Percentiles rank a stretch among this genome's conserved stretches.
These are phyloP conservation scores for Tetrapisispora phaffii DNA, from an alignment of 805 yeast species.

Conservation along the genomic window DNA sequence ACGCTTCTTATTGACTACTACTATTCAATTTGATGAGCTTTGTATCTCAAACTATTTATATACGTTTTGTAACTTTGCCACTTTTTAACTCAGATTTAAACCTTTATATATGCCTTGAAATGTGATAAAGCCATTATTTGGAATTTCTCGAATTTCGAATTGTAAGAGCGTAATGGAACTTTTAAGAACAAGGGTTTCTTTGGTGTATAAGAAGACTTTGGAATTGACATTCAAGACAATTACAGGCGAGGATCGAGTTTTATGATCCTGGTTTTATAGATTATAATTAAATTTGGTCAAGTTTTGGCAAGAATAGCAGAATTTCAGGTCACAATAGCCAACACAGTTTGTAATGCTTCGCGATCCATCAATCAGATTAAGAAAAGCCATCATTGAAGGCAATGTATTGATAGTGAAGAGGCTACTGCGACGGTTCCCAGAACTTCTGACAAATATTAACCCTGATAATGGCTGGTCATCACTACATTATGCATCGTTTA, in stretches of 20 bases:
- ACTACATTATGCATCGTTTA: slow-evolving; percentile 67
- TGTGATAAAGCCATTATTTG: no score
- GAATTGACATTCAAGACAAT: no score
- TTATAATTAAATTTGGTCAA: background rate
- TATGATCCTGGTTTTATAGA: no score
- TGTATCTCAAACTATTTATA: background rate
- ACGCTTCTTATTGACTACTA: no score
- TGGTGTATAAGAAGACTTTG: no score
- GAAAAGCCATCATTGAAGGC: slow-evolving; percentile 56
- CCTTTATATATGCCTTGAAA: background rate
- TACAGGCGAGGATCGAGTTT: no score
- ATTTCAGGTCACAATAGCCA: background rate
- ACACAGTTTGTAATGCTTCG: slow-evolving; percentile 14
- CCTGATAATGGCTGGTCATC: slow-evolving; percentile 73
- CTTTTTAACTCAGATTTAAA: background rate
- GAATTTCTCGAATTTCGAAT: background rate
- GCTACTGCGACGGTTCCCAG: slow-evolving; percentile 58
- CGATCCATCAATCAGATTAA: slow-evolving; percentile 56
- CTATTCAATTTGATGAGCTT: no score
- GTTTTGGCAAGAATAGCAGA: background rate
- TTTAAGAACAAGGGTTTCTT: background rate
- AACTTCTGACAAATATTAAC: slow-evolving; percentile 57
- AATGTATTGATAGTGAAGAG: slow-evolving; percentile 54
- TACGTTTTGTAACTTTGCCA: background rate
- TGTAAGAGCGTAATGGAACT: background rate